Base-by-base conservation (phyloP, 164 flowering plant genomes). In the Platanus orientalis region DNA sequence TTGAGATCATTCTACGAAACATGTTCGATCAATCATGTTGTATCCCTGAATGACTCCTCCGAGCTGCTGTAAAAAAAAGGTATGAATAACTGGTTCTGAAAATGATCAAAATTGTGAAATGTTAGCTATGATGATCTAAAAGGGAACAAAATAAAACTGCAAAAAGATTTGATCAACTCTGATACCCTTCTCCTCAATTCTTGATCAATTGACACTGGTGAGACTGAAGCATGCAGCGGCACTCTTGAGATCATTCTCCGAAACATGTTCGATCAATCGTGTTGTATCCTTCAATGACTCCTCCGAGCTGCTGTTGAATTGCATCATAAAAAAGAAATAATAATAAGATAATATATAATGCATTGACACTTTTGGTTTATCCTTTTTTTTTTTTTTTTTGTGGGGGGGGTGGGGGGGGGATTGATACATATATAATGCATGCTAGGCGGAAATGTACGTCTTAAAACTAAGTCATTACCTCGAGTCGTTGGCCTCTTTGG, bases 161-260 rank as follows among this genome's bases (percentile, higher is more conserved):
- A n/a, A n/a, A n/a, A n/a, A n/a, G n/a, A n/a, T n/a, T n/a, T n/a
- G n/a, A n/a, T n/a, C n/a, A 14, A 45, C 10, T 36, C 25, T 26
- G 7, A 14, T 11, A 26, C 49, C 50, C 30, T 51, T 17, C n/a
- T 40, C 54, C 2, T 27, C 16, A 4, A 48, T 55, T 20, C 21
- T 49, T 44, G 21, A 53, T 72, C 45, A 64, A 25, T 64, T 68
- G 26, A 87, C 80, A 69, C 88, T 85, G 25, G 90, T 85, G 21
- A 86, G 84, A 32, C 78, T 83, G 69, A 88, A 84, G 62, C 84
- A 77, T 21, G 94, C 87, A 23, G 90, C 86, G 3, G 90, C 87
- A 61, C 58, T 81, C 75, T 79, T 89, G 64, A 86, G 64, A 53
- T 84, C 86, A 32, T 86, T 81, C 73, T 84, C 82, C 9, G 74